These are phyloP conservation scores for Blastobotrys raffinosifermentans DNA, from an alignment of 1,139 yeast genomes.

Conservation along the genomic window DNA sequence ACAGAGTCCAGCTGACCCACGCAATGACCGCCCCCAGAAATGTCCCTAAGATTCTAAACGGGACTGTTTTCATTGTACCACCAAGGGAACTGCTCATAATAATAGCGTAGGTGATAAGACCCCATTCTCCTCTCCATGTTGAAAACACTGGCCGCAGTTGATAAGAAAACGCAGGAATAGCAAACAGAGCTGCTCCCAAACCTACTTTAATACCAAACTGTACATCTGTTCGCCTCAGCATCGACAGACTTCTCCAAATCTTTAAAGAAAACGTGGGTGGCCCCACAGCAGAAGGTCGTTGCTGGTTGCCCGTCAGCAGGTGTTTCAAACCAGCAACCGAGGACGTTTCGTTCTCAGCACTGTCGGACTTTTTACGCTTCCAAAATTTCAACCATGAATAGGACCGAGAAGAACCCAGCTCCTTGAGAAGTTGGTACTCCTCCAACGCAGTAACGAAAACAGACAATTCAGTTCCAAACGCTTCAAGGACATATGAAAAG, in stretches of 20 bases:
- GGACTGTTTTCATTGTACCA: constrained; percentile 74
- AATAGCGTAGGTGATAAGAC: constrained; percentile 69
- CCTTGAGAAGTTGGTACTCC: constrained; percentile 33
- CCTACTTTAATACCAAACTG: constrained; percentile 80
- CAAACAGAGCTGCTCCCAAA: constrained; percentile 62
- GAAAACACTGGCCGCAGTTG: constrained; percentile 48
- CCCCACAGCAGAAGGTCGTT: constrained; percentile 2
- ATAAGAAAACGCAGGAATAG: constrained; percentile 63
- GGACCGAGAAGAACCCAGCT: constrained; percentile 18
- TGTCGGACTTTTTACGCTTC: constrained; percentile 24
- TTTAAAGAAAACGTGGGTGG: constrained; percentile 13
- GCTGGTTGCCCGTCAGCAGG: constrained; percentile 2
- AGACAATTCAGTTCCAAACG: constrained; percentile 54
- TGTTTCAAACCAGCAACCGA: constrained; percentile 5
- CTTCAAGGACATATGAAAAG: constrained; percentile 59
- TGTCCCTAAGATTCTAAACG: constrained; percentile 72
- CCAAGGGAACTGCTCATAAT: constrained; percentile 87
- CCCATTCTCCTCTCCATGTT: constrained; percentile 82
- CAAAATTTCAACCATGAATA: constrained; percentile 54
- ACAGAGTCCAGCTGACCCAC: constrained; percentile 49
- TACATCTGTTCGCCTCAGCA: constrained; percentile 55
- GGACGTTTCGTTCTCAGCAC: neutral
- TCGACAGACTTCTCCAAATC: constrained; percentile 42
- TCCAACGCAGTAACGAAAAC: constrained; percentile 45
- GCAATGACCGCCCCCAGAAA: constrained; percentile 65